Evolutionary conservation across 345 rosid genomes (phyloP).

Genomic region (Combretum micranthum): DNA sequence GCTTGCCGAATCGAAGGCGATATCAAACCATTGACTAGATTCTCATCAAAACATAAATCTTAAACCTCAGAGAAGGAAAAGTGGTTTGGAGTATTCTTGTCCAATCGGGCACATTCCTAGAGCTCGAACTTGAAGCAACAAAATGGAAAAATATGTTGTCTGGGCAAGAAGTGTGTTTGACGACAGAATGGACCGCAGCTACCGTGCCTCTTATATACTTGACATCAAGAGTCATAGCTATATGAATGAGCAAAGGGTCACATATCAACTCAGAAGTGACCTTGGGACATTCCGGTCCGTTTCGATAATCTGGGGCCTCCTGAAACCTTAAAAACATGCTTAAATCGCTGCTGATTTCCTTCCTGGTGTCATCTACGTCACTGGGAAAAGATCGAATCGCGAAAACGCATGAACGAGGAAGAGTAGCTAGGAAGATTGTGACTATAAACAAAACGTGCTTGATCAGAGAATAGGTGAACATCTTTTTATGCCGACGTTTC

Average conservation of each 20-base stretch:
- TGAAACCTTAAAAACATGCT: constrained; percentile 12
- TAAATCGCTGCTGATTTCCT: too few relatives aligned
- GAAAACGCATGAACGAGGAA: too few relatives aligned
- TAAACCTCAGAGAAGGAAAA: constrained; percentile 54
- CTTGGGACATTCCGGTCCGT: constrained; percentile 34
- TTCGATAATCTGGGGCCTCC: constrained; percentile 62
- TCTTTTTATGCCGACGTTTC: too few relatives aligned
- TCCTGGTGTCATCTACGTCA: too few relatives aligned
- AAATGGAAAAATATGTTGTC: constrained; percentile 67
- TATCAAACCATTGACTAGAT: constrained; percentile 34
- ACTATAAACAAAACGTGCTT: too few relatives aligned
- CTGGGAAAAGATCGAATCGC: too few relatives aligned
- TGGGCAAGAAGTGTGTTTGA: constrained; percentile 76
- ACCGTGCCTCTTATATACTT: constrained; percentile 66
- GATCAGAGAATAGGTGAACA: too few relatives aligned
- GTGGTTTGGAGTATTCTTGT: constrained; percentile 27
- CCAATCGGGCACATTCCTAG: constrained; percentile 2
- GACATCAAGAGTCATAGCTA: constrained; percentile 80
- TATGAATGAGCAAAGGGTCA: constrained; percentile 41
- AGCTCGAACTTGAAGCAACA: constrained; percentile 32
- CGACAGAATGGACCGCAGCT: constrained; percentile 66
- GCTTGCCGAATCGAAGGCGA: constrained; percentile 62
- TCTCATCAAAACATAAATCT: constrained; percentile 43
- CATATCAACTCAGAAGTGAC: constrained; percentile 17
- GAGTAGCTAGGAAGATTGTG: too few relatives aligned